Conservation (phyloP, 192 early-diverging fungal species). For the Entomortierella chlamydospora region DNA sequence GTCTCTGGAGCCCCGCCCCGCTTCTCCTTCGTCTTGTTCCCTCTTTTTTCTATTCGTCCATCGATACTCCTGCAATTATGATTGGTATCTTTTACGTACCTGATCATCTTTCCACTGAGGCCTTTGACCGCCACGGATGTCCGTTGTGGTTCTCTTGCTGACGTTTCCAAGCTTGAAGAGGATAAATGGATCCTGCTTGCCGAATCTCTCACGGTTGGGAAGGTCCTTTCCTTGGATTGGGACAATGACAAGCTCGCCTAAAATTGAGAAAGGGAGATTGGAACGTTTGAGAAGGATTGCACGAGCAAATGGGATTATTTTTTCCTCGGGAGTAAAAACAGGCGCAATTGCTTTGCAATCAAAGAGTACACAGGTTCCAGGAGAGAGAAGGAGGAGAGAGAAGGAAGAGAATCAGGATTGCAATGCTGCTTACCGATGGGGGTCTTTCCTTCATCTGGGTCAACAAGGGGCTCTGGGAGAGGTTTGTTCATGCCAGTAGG, state of each 20-base stretch:
- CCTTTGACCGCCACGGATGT: constrained; percentile 66
- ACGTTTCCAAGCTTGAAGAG: constrained; percentile 62
- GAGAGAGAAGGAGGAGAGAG: not conserved
- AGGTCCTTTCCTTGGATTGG: constrained; percentile 53
- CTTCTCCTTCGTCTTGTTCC: no score
- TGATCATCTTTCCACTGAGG: constrained; percentile 69
- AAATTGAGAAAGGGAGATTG: no score
- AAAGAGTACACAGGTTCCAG: no score
- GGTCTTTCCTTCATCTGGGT: constrained; percentile 51
- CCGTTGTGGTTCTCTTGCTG: constrained; percentile 61
- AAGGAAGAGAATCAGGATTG: not conserved
- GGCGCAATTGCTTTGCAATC: not conserved
- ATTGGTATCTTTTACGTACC: constrained; percentile 26
- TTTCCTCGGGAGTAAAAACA: not conserved
- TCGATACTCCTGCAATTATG: no score
- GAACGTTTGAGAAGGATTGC: no score
- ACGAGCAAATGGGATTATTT: no score
- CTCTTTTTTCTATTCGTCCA: no score
- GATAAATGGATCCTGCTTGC: constrained; percentile 69
- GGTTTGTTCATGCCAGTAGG: constrained; percentile 46
- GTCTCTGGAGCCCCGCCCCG: no score
- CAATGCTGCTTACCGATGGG: constrained; percentile 39
- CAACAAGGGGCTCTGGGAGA: constrained; percentile 47
- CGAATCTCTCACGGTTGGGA: constrained; percentile 52
- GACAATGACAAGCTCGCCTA: constrained; percentile 50